These are phyloP conservation scores for Clathrospora elynae DNA, from an alignment of 2,329 filamentous ascomycete species.

Conservation along the genomic window DNA sequence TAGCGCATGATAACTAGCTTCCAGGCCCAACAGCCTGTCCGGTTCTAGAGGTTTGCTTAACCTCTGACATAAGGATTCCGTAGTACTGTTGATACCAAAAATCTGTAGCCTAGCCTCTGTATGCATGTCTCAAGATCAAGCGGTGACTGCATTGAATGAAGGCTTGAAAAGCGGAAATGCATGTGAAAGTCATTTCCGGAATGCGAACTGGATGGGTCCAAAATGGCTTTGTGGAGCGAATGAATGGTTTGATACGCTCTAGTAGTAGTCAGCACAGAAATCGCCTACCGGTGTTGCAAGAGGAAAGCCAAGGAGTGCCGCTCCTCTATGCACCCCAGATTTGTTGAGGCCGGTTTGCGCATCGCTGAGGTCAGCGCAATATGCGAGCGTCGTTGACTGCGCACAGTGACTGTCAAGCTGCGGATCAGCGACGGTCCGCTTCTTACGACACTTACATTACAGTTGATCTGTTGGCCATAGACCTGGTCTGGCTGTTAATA, in stretches of 20 bases:
- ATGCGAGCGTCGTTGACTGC: background rate
- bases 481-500: constrained; percentile 41
- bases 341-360: constrained; percentile 17
- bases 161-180: no score
- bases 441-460: no score
- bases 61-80: constrained; percentile 5
- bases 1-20: constrained; percentile 1
- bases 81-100: constrained; percentile 4
- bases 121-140: constrained; percentile 10
- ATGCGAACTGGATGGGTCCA: no score
- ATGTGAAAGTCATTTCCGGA: no score
- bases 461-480: no score
- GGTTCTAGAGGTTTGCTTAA: background rate
- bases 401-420: constrained; percentile 4
- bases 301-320: constrained; percentile 13
- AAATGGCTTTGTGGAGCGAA: no score
- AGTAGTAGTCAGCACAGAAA: background rate
- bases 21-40: constrained; percentile 1
- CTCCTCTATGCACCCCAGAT: constrained; percentile 25
- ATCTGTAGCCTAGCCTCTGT: background rate
- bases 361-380: constrained; percentile 8
- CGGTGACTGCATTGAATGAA: background rate
- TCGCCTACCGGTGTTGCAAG: constrained; percentile 6
- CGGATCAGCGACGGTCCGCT: constrained; percentile 13
- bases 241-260: no score